These are phyloP conservation scores for Akanthomyces muscarius DNA, from an alignment of 2,329 filamentous ascomycete genomes.

Conservation along the genomic window DNA sequence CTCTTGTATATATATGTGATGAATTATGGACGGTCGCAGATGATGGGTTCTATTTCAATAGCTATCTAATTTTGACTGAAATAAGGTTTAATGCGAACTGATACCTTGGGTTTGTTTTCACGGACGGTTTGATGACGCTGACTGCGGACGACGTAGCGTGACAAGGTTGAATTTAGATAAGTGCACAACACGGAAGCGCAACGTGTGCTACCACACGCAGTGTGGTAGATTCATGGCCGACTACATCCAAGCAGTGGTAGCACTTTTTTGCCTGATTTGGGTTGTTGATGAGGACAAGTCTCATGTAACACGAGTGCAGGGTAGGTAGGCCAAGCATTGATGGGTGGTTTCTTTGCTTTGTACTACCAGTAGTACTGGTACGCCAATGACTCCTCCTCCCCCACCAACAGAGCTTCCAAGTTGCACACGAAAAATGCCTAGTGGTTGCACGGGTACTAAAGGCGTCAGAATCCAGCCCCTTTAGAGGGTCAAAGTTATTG, in stretches of 20 bases:
- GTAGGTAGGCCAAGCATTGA: neutral
- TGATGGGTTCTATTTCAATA: neutral
- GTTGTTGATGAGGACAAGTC: neutral
- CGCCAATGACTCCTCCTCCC: too few species aligned
- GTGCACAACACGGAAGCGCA: too few species aligned
- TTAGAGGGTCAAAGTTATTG: neutral
- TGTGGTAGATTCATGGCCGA: too few species aligned
- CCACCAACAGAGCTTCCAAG: too few species aligned
- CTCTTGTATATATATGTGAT: constrained; percentile 15
- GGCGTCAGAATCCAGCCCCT: neutral
- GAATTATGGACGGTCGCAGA: neutral
- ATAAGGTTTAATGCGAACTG: neutral
- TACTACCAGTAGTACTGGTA: neutral
- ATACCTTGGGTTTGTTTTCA: neutral
- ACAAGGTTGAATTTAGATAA: too few species aligned
- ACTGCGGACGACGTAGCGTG: too few species aligned
- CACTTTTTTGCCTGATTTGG: neutral
- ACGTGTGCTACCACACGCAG: too few species aligned
- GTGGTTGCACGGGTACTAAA: neutral
- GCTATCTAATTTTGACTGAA: neutral
- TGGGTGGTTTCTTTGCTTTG: neutral
- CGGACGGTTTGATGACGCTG: too few species aligned
- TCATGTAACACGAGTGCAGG: neutral
- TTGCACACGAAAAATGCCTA: neutral
- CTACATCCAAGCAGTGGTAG: too few species aligned